A percentile compares a stretch with the other conserved stretches of the same genome.
phyloP scores from a whole-genome alignment of 176 grass and related monocot genomes.

The Rhipidocladum racemiflorum region DNA sequence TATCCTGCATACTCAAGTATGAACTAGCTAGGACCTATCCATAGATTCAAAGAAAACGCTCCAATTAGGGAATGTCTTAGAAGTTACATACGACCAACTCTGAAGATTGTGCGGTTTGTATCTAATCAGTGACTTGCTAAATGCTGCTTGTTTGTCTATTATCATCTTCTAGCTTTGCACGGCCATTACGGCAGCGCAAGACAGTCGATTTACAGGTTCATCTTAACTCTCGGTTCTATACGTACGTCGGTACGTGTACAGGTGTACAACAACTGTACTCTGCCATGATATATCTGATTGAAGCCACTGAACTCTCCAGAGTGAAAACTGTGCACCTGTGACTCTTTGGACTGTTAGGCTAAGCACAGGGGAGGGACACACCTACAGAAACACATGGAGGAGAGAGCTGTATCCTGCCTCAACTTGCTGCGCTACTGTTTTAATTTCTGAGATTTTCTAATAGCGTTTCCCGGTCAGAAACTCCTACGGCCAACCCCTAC shows the following conservation, averaged over 20 bases:
- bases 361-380: neutral
- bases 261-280: neutral
- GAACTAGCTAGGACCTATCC: neutral
- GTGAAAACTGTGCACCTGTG: neutral
- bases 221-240: neutral
- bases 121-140: neutral
- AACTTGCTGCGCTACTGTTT: neutral
- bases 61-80: neutral
- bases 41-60: slow-evolving; percentile 3
- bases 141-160: neutral
- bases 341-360: neutral
- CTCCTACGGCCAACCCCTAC: neutral
- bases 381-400: neutral
- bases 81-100: neutral
- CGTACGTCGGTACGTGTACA: neutral
- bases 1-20: neutral
- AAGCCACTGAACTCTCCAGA: neutral
- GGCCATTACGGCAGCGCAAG: neutral
- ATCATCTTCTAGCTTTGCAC: neutral
- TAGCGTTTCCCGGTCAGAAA: neutral
- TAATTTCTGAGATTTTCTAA: slow-evolving; percentile 8
- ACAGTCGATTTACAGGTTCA: neutral
- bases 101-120: neutral
- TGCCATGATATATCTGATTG: neutral
- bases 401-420: neutral